phyloP scores from a whole-genome alignment of 139 green algal species.

The Pseudopediastrum boryanum region DNA sequence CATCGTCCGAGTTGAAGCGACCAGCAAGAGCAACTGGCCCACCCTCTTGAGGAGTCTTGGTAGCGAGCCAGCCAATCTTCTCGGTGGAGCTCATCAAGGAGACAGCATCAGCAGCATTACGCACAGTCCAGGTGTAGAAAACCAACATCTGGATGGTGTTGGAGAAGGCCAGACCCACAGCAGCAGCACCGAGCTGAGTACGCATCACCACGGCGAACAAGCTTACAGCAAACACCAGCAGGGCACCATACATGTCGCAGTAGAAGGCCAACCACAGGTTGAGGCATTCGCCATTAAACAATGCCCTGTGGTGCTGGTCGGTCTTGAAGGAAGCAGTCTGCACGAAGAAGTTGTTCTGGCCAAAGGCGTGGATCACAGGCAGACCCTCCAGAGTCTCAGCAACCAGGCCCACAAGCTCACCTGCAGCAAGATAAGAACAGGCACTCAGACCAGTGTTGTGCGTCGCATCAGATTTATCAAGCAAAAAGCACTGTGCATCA shows the following conservation, averaged over 20 bases:
- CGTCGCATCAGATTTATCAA: too few species aligned
- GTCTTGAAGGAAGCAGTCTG: conserved; percentile 34
- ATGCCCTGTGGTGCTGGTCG: conserved; percentile 42
- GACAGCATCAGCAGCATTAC: conserved; percentile 49
- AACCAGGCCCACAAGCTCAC: conserved; percentile 57
- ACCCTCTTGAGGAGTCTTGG: conserved; percentile 44
- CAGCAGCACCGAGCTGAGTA: conserved; percentile 43
- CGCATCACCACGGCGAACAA: conserved; percentile 46
- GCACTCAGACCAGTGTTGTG: too few species aligned
- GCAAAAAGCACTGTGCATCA: too few species aligned
- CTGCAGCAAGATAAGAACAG: too few species aligned
- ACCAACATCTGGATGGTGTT: conserved; percentile 58
- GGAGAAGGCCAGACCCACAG: conserved; percentile 64
- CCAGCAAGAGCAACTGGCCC: too few species aligned
- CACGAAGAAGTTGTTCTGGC: conserved; percentile 49
- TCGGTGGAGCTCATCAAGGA: conserved; percentile 42
- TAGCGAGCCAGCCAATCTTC: conserved; percentile 55
- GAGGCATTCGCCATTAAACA: conserved; percentile 58
- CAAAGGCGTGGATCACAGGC: conserved; percentile 54
- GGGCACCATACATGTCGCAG: conserved; percentile 53
- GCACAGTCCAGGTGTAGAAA: conserved; percentile 58
- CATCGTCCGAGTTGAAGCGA: background rate
- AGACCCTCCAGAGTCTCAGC: conserved; percentile 64
- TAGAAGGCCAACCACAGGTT: conserved; percentile 67
- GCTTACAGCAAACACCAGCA: conserved; percentile 50